Evolutionary conservation across 163 green algal genomes (phyloP).

Genomic region (Chloromonas sp.): DNA sequence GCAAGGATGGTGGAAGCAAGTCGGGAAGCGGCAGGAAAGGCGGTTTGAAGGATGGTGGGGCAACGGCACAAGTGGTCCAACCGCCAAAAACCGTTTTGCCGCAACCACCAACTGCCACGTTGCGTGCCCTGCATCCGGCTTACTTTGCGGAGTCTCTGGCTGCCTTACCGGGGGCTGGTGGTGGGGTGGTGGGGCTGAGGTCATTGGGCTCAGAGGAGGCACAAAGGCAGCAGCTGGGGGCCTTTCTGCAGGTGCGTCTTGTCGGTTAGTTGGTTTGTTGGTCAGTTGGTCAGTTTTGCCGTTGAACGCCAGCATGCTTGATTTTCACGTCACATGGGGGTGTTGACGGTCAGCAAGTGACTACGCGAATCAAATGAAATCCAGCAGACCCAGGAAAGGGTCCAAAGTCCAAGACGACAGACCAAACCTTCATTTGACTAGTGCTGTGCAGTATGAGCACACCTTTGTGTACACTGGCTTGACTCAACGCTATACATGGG

Average conservation of each 20-base stretch:
- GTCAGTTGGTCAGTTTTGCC: background rate
- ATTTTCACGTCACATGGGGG: background rate
- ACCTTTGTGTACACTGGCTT: background rate
- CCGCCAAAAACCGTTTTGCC: background rate
- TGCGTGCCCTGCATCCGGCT: conserved; percentile 31
- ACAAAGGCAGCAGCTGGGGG: conserved; percentile 38
- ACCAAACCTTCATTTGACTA: background rate
- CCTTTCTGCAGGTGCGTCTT: conserved; percentile 19
- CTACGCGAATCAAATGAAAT: background rate
- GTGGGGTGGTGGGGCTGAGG: conserved; percentile 1
- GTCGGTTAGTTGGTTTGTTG: background rate
- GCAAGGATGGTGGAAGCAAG: no score
- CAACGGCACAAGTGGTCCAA: no score
- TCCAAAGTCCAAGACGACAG: background rate
- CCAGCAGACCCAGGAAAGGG: background rate
- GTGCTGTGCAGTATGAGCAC: no score
- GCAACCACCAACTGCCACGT: conserved; percentile 12
- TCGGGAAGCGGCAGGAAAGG: no score
- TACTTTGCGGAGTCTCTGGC: conserved; percentile 34
- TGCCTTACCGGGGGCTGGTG: background rate
- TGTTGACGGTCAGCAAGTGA: background rate
- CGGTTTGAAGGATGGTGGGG: no score
- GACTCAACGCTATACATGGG: no score
- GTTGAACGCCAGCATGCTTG: no score
- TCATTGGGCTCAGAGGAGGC: conserved; percentile 7